Evolutionary conservation across 2,329 filamentous ascomycete genomes (phyloP).

Genomic region (Malbranchea zuffiana): DNA sequence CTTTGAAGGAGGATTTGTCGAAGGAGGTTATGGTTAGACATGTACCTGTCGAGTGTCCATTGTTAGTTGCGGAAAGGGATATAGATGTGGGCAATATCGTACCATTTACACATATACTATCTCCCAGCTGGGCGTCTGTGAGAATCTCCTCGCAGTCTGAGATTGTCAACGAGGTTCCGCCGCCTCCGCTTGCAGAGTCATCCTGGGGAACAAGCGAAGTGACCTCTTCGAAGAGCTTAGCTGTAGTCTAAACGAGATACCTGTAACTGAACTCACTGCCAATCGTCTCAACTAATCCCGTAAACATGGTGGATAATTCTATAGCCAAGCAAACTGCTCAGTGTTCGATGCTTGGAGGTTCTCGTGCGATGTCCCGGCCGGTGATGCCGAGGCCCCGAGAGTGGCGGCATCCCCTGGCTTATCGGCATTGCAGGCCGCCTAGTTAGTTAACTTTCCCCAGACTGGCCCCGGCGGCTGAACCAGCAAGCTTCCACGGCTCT

Average conservation of each 20-base stretch:
- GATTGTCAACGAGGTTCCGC: slow-evolving; percentile 86
- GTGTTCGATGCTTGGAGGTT: too few relatives aligned
- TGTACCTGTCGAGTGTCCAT: slow-evolving; percentile 43
- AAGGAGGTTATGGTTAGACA: slow-evolving; percentile 86
- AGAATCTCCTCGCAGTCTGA: slow-evolving; percentile 65
- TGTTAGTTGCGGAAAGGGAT: slow-evolving; percentile 1
- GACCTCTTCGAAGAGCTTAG: slow-evolving; percentile 46
- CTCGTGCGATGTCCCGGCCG: too few relatives aligned
- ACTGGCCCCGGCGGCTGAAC: too few relatives aligned
- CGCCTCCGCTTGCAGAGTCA: slow-evolving; percentile 55
- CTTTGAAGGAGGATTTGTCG: slow-evolving; percentile 58
- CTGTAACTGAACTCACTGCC: slow-evolving; percentile 55
- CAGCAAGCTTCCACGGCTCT: too few relatives aligned
- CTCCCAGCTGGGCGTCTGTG: slow-evolving; percentile 70
- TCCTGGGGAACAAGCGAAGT: slow-evolving; percentile 70
- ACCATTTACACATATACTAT: slow-evolving; percentile 92
- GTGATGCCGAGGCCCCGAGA: too few relatives aligned
- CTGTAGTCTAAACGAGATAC: slow-evolving; percentile 5
- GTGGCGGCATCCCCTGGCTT: too few relatives aligned
- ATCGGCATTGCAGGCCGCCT: too few relatives aligned
- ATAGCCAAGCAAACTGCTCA: too few relatives aligned
- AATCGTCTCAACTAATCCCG: slow-evolving; percentile 83
- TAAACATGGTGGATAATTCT: slow-evolving; percentile 77
- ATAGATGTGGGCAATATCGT: slow-evolving; percentile 6
- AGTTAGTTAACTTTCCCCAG: too few relatives aligned